Conservation (phyloP, 1,284 basidiomycete genomes). For the Ceratobasidium sp. region DNA sequence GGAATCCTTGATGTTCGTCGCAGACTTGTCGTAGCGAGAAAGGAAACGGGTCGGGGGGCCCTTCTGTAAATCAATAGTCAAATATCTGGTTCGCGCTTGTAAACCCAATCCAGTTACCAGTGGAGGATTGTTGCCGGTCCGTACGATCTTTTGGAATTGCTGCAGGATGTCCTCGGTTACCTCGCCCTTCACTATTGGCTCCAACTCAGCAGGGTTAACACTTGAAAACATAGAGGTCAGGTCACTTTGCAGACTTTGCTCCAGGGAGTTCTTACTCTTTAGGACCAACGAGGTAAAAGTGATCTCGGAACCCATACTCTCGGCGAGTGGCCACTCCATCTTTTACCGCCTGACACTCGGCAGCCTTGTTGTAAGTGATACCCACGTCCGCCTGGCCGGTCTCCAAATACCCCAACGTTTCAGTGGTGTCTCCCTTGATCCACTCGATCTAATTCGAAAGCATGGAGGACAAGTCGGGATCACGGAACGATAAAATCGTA, state of each 20-base stretch:
- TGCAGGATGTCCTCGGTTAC: conserved; percentile 57
- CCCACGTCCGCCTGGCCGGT: conserved; percentile 62
- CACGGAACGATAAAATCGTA: conserved; percentile 40
- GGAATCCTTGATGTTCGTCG: conserved; percentile 69
- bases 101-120: conserved; percentile 52
- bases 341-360: conserved; percentile 59
- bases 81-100: not conserved
- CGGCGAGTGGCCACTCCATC: conserved; percentile 54
- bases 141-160: conserved; percentile 63
- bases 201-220: conserved; percentile 56
- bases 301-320: conserved; percentile 62
- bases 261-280: not conserved
- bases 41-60: conserved; percentile 63
- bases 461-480: not conserved
- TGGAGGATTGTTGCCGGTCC: conserved; percentile 58
- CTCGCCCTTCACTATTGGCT: not conserved
- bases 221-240: not conserved
- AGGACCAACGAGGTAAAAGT: conserved; percentile 62
- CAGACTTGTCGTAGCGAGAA: conserved; percentile 67
- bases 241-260: not conserved
- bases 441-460: conserved; percentile 61
- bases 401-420: conserved; percentile 61
- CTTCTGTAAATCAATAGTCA: conserved; percentile 47
- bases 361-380: conserved; percentile 66
- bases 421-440: conserved; percentile 66